phyloP scores from a whole-genome alignment of 495 filamentous ascomycete species.

The Penicillium alfredii region DNA sequence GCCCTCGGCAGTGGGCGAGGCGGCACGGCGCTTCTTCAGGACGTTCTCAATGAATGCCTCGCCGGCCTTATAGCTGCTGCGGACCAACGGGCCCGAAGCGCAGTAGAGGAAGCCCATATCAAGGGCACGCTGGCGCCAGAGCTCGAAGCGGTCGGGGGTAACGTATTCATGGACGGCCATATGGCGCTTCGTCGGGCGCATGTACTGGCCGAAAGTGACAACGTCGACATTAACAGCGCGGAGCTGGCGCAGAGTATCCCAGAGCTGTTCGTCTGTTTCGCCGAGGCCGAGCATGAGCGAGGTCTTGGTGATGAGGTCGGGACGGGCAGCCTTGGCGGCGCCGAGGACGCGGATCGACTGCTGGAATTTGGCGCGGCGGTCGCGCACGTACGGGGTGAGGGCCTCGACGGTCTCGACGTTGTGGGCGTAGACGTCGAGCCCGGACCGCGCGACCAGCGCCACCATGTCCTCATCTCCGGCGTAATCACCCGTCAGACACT shows the following conservation, averaged over 20 bases:
- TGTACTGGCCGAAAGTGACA: constrained; percentile 98
- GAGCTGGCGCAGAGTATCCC: constrained; percentile 73
- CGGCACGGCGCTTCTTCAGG: constrained; percentile 70
- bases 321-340: constrained; percentile 69
- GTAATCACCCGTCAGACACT: constrained; percentile 91
- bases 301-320: constrained; percentile 88
- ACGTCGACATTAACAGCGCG: constrained; percentile 79
- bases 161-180: constrained; percentile 95
- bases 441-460: constrained; percentile 70
- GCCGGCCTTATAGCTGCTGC: constrained; percentile 94
- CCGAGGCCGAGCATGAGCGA: constrained; percentile 94
- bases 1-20: constrained; percentile 16
- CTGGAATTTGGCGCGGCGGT: constrained; percentile 83
- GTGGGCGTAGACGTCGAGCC: constrained; percentile 93
- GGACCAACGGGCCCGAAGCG: constrained; percentile 85
- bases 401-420: constrained; percentile 95
- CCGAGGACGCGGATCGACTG: constrained; percentile 77
- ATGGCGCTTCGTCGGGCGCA: constrained; percentile 96
- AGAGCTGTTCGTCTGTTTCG: constrained; percentile 85
- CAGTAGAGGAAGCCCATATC: constrained; percentile 97
- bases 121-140: constrained; percentile 83
- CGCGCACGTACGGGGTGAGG: constrained; percentile 81
- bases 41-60: constrained; percentile 99
- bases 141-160: constrained; percentile 81
- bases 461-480: constrained; percentile 79